phyloP scores from a whole-genome alignment of 768 basidiomycete species.

The Arthromyces matolae region DNA sequence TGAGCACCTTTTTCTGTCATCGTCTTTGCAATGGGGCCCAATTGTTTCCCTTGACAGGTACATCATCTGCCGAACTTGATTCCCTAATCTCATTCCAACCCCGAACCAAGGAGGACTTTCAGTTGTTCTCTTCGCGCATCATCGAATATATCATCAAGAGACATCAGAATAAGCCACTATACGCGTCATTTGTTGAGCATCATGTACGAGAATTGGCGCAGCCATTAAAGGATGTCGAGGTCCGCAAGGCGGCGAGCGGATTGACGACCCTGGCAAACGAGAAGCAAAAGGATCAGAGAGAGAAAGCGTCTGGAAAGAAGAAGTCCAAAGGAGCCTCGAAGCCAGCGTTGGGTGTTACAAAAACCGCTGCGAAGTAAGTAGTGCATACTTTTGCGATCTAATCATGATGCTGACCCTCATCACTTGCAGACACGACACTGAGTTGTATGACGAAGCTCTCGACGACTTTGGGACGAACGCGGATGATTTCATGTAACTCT shows the following conservation, averaged over 20 bases:
- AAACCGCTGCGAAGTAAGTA: constrained; percentile 59
- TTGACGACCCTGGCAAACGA: constrained; percentile 89
- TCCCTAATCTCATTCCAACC: constrained; percentile 74
- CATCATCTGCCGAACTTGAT: constrained; percentile 67
- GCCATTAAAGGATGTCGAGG: constrained; percentile 86
- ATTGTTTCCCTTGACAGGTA: constrained; percentile 45
- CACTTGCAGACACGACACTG: constrained; percentile 65
- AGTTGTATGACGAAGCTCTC: constrained; percentile 79
- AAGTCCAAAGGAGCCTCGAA: constrained; percentile 70
- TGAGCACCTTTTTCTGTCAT: constrained; percentile 24
- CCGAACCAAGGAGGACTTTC: constrained; percentile 87
- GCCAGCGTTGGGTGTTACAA: constrained; percentile 73
- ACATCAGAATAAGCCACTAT: constrained; percentile 81
- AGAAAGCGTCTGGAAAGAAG: constrained; percentile 87
- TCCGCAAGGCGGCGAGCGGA: constrained; percentile 81
- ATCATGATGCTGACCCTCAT: constrained; percentile 2
- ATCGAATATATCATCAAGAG: constrained; percentile 72
- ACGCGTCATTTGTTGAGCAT: constrained; percentile 78
- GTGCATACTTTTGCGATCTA: not conserved
- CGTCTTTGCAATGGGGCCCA: not conserved
- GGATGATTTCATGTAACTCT: constrained; percentile 96
- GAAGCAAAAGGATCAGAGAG: constrained; percentile 89
- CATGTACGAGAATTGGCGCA: constrained; percentile 71
- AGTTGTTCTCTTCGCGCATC: constrained; percentile 67
- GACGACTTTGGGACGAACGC: constrained; percentile 78